Evolutionary conservation across 176 grass and related monocot genomes (phyloP), one percentile per base, ranked within the genome.

Genomic region (Rhynchospora tenuis): DNA sequence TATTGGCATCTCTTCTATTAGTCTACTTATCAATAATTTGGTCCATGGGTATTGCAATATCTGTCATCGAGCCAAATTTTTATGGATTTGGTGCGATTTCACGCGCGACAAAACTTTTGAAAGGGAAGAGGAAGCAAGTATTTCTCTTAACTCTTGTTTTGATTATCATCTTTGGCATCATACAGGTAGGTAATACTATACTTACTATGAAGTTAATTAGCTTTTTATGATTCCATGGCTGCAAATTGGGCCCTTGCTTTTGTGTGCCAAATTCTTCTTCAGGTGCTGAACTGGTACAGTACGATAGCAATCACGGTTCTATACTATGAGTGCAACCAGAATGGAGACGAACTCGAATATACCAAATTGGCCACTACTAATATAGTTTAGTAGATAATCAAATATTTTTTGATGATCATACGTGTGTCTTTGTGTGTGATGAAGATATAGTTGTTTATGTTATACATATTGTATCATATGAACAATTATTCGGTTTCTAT

Each of bases 291-390:
- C 3, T 51, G 80, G 14, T 80, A 38, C 38, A 1, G 1, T 5
- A 46, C 1, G 12, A 69, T 61, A n/a, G 81, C 86, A 3, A 28
- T 84, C 6, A 51, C 60, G 13, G 33, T 84, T 57, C 47, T 77
- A 8, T 84, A 71, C 20, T 62, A 54, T 56, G 81, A 88, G 28
- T 84, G 86, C 86, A 84, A 63, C 47, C 73, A 55, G 24, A 55
- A 3, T 26, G 33, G 33, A 38, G 33, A 38, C 33, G 11, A 71
- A 11, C 3, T 46, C 54, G 73, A 76, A 24, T 55, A 54, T 55
- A 76, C 24, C 73, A 56, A 77, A 77, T 29, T 76, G 50, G 73
- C 22, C n/a, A 26, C 26, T 9, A 33, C 26, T 29, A 19, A 7
- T 56, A 33, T 77, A 77, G 50, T 54, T 6, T 76, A 76, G 73